Conservation (phyloP, 2,329 filamentous ascomycete genomes). For the Thermothelomyces thermophilus region DNA sequence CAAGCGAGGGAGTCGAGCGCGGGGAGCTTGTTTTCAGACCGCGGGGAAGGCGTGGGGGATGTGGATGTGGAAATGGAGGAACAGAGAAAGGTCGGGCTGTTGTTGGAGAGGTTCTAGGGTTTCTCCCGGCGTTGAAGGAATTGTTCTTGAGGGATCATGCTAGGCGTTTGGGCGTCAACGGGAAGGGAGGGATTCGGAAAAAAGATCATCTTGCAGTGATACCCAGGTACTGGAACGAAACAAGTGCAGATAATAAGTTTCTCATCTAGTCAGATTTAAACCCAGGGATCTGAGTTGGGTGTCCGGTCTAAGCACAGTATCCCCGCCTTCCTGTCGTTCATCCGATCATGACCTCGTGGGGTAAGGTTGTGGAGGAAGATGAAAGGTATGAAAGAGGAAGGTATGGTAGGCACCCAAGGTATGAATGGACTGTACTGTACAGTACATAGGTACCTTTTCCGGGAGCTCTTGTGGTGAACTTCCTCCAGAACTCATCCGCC, state of each 20-base stretch:
- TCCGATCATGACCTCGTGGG: conserved; percentile 20
- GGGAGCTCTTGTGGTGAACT: conserved; percentile 62
- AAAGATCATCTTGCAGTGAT: neutral
- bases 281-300: neutral
- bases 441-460: conserved; percentile 67
- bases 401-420: too few species aligned
- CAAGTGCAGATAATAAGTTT: neutral
- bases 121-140: neutral
- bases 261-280: too few species aligned
- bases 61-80: conserved; percentile 36
- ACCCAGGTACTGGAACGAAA: neutral
- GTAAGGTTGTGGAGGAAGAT: neutral
- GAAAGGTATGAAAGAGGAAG: neutral
- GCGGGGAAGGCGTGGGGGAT: conserved; percentile 29
- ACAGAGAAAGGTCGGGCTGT: conserved; percentile 36
- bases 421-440: too few species aligned
- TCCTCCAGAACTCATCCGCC: conserved; percentile 67
- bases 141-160: neutral
- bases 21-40: conserved; percentile 10
- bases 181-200: neutral
- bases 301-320: too few species aligned
- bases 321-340: too few species aligned
- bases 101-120: conserved; percentile 17
- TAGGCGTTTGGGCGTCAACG: neutral
- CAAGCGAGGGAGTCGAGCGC: neutral